Conservation (phyloP, 192 early-diverging fungal species). For the Funneliformis geosporum region DNA sequence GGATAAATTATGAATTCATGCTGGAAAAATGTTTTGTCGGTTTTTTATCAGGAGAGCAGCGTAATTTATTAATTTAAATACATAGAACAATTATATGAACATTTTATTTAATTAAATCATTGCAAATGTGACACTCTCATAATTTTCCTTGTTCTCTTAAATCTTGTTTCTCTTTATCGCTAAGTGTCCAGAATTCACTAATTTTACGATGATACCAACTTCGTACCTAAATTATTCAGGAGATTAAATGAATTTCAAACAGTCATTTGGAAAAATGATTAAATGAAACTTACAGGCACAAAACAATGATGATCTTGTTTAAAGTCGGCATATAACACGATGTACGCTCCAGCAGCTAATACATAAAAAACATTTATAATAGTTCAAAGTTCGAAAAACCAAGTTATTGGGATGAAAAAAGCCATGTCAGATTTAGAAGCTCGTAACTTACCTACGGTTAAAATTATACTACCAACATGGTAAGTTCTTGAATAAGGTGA, state of each 20-base stretch:
- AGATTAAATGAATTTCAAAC: not conserved
- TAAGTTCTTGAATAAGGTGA: not conserved
- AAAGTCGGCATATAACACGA: not conserved
- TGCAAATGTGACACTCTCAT: not conserved
- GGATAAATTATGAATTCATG: constrained; percentile 93
- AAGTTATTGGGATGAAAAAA: too few relatives aligned
- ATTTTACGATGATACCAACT: not conserved
- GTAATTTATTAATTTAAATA: not conserved
- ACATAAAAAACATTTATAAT: too few relatives aligned
- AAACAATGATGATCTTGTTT: not conserved
- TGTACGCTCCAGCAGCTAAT: not conserved
- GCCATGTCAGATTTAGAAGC: too few relatives aligned
- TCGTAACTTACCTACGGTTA: not conserved
- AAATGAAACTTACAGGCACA: not conserved
- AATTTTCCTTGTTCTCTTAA: not conserved
- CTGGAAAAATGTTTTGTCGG: constrained; percentile 83
- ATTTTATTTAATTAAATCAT: not conserved
- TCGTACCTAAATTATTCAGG: not conserved
- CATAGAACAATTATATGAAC: not conserved
- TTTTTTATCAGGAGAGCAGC: constrained; percentile 38
- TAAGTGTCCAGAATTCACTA: not conserved
- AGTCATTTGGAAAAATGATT: not conserved
- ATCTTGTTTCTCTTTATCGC: not conserved
- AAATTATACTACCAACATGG: not conserved
- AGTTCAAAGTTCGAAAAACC: too few relatives aligned